Evolutionary conservation across 805 yeast genomes (phyloP).

Genomic region (Suhomyces tanzawaensis): DNA sequence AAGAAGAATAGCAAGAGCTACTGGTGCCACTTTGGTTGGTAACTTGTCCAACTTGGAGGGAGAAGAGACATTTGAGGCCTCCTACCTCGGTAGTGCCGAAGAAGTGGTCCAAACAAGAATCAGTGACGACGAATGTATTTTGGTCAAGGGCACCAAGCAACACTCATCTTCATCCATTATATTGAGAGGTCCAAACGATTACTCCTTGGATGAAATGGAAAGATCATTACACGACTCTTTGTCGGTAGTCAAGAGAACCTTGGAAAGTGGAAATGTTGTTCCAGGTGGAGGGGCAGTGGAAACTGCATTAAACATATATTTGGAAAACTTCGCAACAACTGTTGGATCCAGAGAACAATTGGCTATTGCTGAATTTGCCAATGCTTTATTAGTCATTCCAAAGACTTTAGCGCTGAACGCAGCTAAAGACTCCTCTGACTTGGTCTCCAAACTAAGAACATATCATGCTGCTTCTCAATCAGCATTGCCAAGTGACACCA

Average conservation of each 20-base stretch:
- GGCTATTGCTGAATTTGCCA: slow-evolving; percentile 97
- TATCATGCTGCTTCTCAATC: slow-evolving; percentile 94
- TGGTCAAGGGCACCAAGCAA: slow-evolving; percentile 83
- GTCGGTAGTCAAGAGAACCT: slow-evolving; percentile 90
- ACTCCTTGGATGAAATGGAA: slow-evolving; percentile 96
- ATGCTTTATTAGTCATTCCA: slow-evolving; percentile 85
- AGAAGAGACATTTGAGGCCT: slow-evolving; percentile 84
- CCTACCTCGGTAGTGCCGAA: slow-evolving; percentile 84
- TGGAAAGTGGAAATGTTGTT: slow-evolving; percentile 90
- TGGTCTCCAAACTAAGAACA: slow-evolving; percentile 91
- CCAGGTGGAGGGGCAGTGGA: slow-evolving; percentile 99
- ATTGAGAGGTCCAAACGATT: slow-evolving; percentile 94
- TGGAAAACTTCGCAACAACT: slow-evolving; percentile 96
- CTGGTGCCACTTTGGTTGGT: slow-evolving; percentile 89
- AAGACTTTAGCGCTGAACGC: slow-evolving; percentile 96
- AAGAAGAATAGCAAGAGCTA: slow-evolving; percentile 94
- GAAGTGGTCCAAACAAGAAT: slow-evolving; percentile 87
- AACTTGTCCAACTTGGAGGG: slow-evolving; percentile 94
- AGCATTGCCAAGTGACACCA: slow-evolving; percentile 77
- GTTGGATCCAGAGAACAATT: slow-evolving; percentile 96
- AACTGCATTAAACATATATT: slow-evolving; percentile 87
- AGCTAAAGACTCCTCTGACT: slow-evolving; percentile 93
- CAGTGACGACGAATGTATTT: slow-evolving; percentile 95
- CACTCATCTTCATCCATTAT: slow-evolving; percentile 91
- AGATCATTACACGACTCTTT: slow-evolving; percentile 93